A percentile compares a stretch with the other conserved stretches of the same genome.
Conservation (phyloP, 148 eudicot genomes). For the Oxyria digyna region DNA sequence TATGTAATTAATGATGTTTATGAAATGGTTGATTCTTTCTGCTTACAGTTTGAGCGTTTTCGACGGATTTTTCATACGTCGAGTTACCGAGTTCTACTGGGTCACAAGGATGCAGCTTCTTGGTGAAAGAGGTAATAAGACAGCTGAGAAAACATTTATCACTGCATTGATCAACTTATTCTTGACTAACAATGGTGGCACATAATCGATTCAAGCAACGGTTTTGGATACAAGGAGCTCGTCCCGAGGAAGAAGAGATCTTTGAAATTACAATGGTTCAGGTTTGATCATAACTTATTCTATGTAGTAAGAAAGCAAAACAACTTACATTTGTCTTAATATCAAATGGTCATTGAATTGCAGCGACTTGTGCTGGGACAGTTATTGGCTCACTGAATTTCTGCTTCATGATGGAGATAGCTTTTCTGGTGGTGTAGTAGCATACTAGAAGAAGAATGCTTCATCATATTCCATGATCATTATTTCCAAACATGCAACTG, state of each 20-base stretch:
- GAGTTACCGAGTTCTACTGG: conserved; percentile 66
- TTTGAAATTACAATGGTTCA: conserved; percentile 85
- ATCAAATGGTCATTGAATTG: not conserved
- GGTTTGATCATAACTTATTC: conserved; percentile 27
- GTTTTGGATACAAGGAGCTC: conserved; percentile 81
- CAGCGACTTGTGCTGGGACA: conserved; percentile 98
- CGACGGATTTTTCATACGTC: conserved; percentile 90
- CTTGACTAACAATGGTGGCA: conserved; percentile 7
- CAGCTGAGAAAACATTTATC: too few relatives aligned
- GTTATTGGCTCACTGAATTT: conserved; percentile 95
- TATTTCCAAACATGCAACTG: not conserved
- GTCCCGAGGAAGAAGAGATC: conserved; percentile 83
- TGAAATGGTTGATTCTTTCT: not conserved
- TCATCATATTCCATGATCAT: not conserved
- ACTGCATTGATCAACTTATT: not conserved
- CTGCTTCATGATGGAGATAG: conserved; percentile 82
- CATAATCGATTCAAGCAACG: conserved; percentile 77
- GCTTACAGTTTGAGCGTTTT: conserved; percentile 75
- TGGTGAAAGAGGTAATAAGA: conserved; percentile 60
- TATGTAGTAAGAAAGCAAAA: too few relatives aligned
- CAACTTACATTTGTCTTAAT: too few relatives aligned
- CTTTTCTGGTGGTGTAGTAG: conserved; percentile 83
- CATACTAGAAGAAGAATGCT: conserved; percentile 36
- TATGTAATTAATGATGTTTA: too few relatives aligned
- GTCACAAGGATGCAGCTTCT: conserved; percentile 78